A percentile compares a stretch with the other conserved stretches of the same genome.
Conservation (phyloP, 2,329 filamentous ascomycete species). For the Zymoseptoria ardabiliae region DNA sequence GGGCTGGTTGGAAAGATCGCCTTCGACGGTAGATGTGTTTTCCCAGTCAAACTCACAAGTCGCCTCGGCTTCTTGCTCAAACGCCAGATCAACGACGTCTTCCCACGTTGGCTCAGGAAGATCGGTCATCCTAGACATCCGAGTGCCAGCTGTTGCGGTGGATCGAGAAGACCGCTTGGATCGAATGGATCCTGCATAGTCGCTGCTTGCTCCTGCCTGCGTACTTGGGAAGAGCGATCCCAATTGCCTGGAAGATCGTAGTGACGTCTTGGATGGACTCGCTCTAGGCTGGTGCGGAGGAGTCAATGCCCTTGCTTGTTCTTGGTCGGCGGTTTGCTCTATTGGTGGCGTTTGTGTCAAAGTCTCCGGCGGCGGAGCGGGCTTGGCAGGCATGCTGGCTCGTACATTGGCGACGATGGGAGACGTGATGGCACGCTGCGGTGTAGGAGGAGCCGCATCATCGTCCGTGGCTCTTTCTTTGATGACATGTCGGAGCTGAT, state of each 20-base stretch:
- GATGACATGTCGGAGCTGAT: not conserved
- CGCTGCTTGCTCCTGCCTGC: not conserved
- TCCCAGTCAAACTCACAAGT: slow-evolving; percentile 56
- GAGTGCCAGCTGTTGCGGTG: slow-evolving; percentile 7
- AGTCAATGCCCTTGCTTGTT: slow-evolving; percentile 3
- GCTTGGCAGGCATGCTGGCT: slow-evolving; percentile 1
- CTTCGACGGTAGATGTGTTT: slow-evolving; percentile 4
- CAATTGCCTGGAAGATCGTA: slow-evolving; percentile 1
- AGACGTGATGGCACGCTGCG: not conserved
- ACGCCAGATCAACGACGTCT: slow-evolving; percentile 56
- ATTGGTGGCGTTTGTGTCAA: slow-evolving; percentile 3
- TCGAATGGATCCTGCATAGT: not conserved
- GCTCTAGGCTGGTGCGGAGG: slow-evolving; percentile 2
- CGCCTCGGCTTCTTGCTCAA: slow-evolving; percentile 54
- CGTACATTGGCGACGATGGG: not conserved
- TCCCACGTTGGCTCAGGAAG: slow-evolving; percentile 48
- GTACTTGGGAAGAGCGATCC: slow-evolving; percentile 7
- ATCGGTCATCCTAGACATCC: slow-evolving; percentile 9
- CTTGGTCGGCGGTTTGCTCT: slow-evolving; percentile 6
- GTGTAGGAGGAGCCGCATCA: not conserved
- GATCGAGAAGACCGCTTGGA: slow-evolving; percentile 12
- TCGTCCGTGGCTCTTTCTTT: not conserved
- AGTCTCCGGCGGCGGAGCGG: slow-evolving; percentile 3
- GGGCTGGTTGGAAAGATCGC: slow-evolving; percentile 7
- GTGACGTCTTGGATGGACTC: slow-evolving; percentile 7